Evolutionary conservation across 2,329 filamentous ascomycete genomes (phyloP).

Genomic region (Colletotrichum camelliae): DNA sequence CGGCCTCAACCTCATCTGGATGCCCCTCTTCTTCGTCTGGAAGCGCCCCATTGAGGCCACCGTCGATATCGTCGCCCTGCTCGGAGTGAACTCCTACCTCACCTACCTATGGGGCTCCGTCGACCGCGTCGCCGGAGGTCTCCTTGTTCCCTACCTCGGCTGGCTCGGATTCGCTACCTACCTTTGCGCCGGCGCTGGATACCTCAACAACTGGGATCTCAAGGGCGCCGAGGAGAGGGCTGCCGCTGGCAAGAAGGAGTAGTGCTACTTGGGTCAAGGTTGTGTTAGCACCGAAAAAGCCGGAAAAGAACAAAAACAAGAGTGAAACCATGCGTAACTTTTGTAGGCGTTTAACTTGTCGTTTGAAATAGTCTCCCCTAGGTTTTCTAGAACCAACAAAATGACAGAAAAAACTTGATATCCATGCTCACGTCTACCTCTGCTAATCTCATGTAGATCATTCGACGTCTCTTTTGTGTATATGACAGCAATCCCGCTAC

Average conservation of each 20-base stretch:
- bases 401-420: background rate
- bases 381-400: background rate
- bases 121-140: slow-evolving; percentile 75
- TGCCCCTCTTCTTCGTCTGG: slow-evolving; percentile 88
- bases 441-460: background rate
- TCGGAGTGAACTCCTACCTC: slow-evolving; percentile 75
- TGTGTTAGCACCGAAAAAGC: background rate
- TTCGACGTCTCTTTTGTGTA: background rate
- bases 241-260: slow-evolving; percentile 25
- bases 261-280: slow-evolving; percentile 14
- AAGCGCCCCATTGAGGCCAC: slow-evolving; percentile 77
- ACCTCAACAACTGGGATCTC: slow-evolving; percentile 73
- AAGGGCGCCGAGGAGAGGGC: slow-evolving; percentile 21
- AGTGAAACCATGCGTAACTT: background rate
- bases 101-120: slow-evolving; percentile 78
- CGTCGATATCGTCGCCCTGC: slow-evolving; percentile 74
- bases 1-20: slow-evolving; percentile 85
- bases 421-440: background rate
- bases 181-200: slow-evolving; percentile 71
- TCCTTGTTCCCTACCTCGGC: slow-evolving; percentile 79
- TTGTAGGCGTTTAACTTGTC: background rate
- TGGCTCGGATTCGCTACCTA: slow-evolving; percentile 93
- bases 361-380: background rate
- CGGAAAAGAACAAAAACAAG: background rate
- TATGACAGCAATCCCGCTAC: slow-evolving; percentile 1